Conservation (phyloP, 176 grass and related monocot genomes). For the Carex kokanica region DNA sequence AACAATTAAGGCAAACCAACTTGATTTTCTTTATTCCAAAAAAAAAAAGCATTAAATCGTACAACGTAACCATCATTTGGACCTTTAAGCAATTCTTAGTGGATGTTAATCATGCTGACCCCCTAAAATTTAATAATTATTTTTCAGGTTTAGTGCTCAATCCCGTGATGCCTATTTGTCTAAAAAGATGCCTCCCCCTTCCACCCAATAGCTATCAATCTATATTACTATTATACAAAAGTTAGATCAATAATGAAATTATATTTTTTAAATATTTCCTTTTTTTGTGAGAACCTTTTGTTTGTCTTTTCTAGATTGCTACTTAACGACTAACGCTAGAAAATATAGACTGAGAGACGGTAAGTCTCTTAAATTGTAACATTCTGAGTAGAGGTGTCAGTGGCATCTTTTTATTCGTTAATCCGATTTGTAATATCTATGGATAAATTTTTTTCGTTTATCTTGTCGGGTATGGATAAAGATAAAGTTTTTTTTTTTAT, state of each 20-base stretch:
- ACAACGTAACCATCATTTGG: constrained; percentile 40
- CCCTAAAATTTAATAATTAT: constrained; percentile 32
- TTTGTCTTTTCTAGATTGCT: constrained; percentile 7
- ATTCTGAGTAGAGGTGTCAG: no score
- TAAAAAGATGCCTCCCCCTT: constrained; percentile 32
- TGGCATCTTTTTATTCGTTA: no score
- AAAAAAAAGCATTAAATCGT: constrained; percentile 44
- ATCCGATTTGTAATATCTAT: no score
- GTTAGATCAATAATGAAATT: constrained; percentile 11
- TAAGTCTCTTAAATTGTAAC: background rate
- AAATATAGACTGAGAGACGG: background rate
- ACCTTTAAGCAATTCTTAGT: constrained; percentile 44
- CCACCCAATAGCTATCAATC: constrained; percentile 25
- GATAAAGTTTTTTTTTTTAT: no score
- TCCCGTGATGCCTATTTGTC: constrained; percentile 44
- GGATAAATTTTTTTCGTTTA: no score
- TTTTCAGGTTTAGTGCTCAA: constrained; percentile 21
- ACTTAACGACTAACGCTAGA: background rate
- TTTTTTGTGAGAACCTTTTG: constrained; percentile 5
- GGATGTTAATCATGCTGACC: constrained; percentile 35
- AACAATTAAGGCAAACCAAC: constrained; percentile 10
- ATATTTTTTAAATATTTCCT: background rate
- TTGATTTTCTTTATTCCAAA: constrained; percentile 25
- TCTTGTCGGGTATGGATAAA: no score
- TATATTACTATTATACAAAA: background rate